Evolutionary conservation across 768 basidiomycete genomes (phyloP), one percentile per base, ranked within the genome.

Genomic region (Leccinellum luteum): DNA sequence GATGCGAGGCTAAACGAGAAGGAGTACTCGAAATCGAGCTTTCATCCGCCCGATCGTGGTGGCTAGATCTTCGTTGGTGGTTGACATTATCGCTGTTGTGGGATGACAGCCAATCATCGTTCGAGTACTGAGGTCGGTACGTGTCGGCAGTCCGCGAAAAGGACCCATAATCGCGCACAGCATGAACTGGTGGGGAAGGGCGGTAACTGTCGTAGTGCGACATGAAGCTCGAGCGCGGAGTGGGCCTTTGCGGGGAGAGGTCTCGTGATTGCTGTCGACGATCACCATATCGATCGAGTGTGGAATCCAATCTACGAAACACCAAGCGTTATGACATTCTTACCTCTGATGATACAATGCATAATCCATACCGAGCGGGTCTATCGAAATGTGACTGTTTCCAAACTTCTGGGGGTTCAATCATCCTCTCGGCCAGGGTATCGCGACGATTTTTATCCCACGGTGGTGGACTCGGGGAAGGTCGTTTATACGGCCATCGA

Each of bases 321-420:
- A 47, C 48, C 43, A 15, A 51, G 55, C 55, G 63, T 58, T 58
- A 68, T 49, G 47, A 57, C 38, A 54, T 61, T 56, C 51, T 63
- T 66, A 67, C 67, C 62, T 66, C 51, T 49, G 56, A 54, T 35
- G 45, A 61, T 58, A 51, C 43, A 59, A 76, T 75, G 66, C 73
- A 79, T 79, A 61, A 66, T 62, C 79, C 81, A 48, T 69, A 66
- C 61, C 78, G 74, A 34, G 51, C 30, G 30, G 75, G 66, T 62
- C 78, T 76, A 64, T 84, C 82, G 50, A 64, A 64, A 62, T 83
- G 83, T 9, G 73, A 71, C 61, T 86, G 81, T 66, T 85, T 87
- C 89, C 89, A 90, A 31, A 76, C 72, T 19, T 87, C 85, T 32
- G 86, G 87, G 31, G 89, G 87, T 66, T 90, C 89, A 65, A 90